These are phyloP conservation scores for Boletus sp. DNA, from an alignment of 1,284 basidiomycete species.

Conservation along the genomic window DNA sequence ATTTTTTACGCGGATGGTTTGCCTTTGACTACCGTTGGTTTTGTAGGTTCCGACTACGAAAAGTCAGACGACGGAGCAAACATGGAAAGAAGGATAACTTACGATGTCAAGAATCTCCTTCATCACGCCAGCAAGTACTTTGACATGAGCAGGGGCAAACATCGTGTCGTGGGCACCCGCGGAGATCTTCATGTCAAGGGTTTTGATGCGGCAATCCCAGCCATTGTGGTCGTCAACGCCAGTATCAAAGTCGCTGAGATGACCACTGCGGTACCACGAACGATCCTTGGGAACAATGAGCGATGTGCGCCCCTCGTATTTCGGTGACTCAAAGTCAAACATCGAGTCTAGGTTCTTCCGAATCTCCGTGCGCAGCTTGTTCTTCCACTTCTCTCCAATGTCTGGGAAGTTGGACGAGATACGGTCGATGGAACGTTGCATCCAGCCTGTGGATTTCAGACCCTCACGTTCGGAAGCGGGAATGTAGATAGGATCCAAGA, in stretches of 20 bases:
- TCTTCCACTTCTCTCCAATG: slow-evolving; percentile 31
- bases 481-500: slow-evolving; percentile 31
- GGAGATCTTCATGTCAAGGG: slow-evolving; percentile 26
- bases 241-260: slow-evolving; percentile 31
- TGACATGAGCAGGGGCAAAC: slow-evolving; percentile 32
- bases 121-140: slow-evolving; percentile 27
- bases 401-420: slow-evolving; percentile 31
- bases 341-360: slow-evolving; percentile 30
- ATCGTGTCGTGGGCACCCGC: slow-evolving; percentile 30
- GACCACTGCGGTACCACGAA: slow-evolving; percentile 29
- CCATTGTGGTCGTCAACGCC: slow-evolving; percentile 31
- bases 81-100: slow-evolving; percentile 1
- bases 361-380: slow-evolving; percentile 26
- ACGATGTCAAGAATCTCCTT: slow-evolving; percentile 26
- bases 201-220: slow-evolving; percentile 28
- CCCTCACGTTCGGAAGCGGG: slow-evolving; percentile 25
- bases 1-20: slow-evolving; percentile 8
- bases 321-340: slow-evolving; percentile 30
- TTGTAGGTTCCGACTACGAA: not conserved
- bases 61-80: slow-evolving; percentile 1
- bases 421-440: slow-evolving; percentile 27
- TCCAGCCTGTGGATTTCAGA: slow-evolving; percentile 31
- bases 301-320: slow-evolving; percentile 24
- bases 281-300: slow-evolving; percentile 31
- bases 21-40: not conserved